Conservation (phyloP, 331 rosid genomes). For the Malus hybrid region DNA sequence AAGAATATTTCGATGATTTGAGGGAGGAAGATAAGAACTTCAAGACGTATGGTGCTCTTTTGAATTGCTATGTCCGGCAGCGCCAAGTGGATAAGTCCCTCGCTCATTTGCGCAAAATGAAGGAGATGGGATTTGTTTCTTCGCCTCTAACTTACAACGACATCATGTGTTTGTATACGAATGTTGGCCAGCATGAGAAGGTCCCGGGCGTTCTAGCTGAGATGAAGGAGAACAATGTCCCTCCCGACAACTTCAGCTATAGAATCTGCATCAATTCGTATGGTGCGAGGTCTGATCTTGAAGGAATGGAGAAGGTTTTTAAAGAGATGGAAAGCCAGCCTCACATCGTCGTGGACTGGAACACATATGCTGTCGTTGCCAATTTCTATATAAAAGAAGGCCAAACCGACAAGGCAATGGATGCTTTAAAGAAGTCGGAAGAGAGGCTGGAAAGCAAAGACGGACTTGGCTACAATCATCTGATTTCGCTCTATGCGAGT, state of each 20-base stretch:
- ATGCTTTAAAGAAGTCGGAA: slow-evolving; percentile 57
- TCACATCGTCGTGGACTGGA: slow-evolving; percentile 69
- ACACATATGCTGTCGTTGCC: slow-evolving; percentile 67
- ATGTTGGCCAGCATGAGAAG: slow-evolving; percentile 60
- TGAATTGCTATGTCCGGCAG: slow-evolving; percentile 77
- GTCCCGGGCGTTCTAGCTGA: slow-evolving; percentile 49
- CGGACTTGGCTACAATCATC: slow-evolving; percentile 56
- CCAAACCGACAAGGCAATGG: slow-evolving; percentile 32
- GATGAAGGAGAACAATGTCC: slow-evolving; percentile 56
- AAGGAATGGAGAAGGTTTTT: slow-evolving; percentile 46
- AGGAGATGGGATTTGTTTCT: slow-evolving; percentile 62
- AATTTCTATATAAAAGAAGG: slow-evolving; percentile 55
- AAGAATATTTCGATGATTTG: slow-evolving; percentile 49
- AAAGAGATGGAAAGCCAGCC: slow-evolving; percentile 66
- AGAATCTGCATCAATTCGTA: slow-evolving; percentile 75
- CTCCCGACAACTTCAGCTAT: slow-evolving; percentile 73
- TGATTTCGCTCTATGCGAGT: slow-evolving; percentile 57
- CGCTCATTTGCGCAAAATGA: slow-evolving; percentile 62
- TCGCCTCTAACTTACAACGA: slow-evolving; percentile 57
- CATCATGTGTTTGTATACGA: slow-evolving; percentile 69
- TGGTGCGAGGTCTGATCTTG: slow-evolving; percentile 52
- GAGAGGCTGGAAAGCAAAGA: slow-evolving; percentile 55
- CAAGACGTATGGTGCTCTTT: slow-evolving; percentile 71
- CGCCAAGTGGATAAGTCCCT: slow-evolving; percentile 45
- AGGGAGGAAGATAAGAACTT: slow-evolving; percentile 41